These are phyloP conservation scores for Cryptococcus deneoformans DNA, from an alignment of 1,284 basidiomycete species.

Conservation along the genomic window DNA sequence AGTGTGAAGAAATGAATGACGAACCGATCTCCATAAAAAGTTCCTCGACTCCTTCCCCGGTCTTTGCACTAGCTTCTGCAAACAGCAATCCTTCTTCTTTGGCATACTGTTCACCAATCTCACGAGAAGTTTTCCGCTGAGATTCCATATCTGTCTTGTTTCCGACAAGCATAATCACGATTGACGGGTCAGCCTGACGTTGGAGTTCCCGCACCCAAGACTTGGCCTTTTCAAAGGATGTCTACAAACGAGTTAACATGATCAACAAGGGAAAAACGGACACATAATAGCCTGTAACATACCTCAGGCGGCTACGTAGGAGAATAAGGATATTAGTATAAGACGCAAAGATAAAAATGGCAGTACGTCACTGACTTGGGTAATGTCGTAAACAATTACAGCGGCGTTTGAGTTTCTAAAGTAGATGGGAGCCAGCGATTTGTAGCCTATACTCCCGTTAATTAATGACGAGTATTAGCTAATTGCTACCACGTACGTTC, in stretches of 20 bases:
- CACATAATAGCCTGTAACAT: slow-evolving; percentile 3
- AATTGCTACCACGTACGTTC: slow-evolving; percentile 30
- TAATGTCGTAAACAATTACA: slow-evolving; percentile 97
- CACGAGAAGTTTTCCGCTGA: slow-evolving; percentile 66
- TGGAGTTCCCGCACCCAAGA: slow-evolving; percentile 96
- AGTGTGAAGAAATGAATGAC: slow-evolving; percentile 4
- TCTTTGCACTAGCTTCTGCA: slow-evolving; percentile 94
- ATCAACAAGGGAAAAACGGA: too few relatives aligned
- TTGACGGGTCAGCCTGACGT: slow-evolving; percentile 94
- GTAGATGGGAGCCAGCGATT: slow-evolving; percentile 79
- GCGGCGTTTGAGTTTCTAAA: slow-evolving; percentile 98
- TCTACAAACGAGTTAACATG: slow-evolving; percentile 24
- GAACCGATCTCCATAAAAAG: slow-evolving; percentile 75
- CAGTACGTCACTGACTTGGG: slow-evolving; percentile 54
- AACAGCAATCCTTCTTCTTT: slow-evolving; percentile 94
- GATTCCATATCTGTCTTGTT: slow-evolving; percentile 89
- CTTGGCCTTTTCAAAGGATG: slow-evolving; percentile 88
- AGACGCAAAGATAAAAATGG: slow-evolving; percentile 1
- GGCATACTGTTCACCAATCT: slow-evolving; percentile 89
- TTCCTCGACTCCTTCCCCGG: slow-evolving; percentile 82
- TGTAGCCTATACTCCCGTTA: slow-evolving; percentile 34
- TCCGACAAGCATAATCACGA: slow-evolving; percentile 92
- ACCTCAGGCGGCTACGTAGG: slow-evolving; percentile 34
- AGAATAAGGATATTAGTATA: slow-evolving; percentile 10
- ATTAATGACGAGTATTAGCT: too few relatives aligned